Base-by-base conservation (phyloP, 495 filamentous ascomycete genomes). In the Cladorrhinum samala region DNA sequence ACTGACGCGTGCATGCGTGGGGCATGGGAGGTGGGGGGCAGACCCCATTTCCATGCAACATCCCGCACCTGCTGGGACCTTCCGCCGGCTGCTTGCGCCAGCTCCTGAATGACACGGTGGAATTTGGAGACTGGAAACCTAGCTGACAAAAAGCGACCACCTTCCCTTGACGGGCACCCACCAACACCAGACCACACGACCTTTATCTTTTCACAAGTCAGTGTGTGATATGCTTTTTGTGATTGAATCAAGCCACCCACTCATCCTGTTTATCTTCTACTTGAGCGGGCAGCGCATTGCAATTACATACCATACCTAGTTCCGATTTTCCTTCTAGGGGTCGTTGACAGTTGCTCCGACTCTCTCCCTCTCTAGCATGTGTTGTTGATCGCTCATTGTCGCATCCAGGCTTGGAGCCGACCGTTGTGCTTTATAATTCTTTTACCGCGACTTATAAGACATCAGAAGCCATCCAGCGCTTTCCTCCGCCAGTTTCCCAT, bases 91-190 rank as follows among this genome's bases (percentile, higher is more conserved):
- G 5, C 27, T 33, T 33, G 11, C 27, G 27, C n/a, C n/a, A n/a
- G n/a, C 44, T 11, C 46, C 18, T 19, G 55, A 49, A 64, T 63
- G 66, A 57, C 66, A 68, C 46, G 63, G 66, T 68, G 66, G 66
- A 66, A 60, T 58, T 66, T 61, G 54, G 46, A 48, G 46, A 51
- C 51, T 56, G 55, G 42, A 17, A 45, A 21, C 17, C 20, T 45
- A 21, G 42, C 42, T 1, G 42, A 45, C 42, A 21, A 45, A 13
- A 13, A 45, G 18, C 19, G 14, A 37, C 30, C 30, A 37, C 30
- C 30, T 14, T 14, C 14, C 30, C 30, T 7, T 14, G 14, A 37
- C 30, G 7, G 14, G 30, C 30, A 14, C 14, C 30, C 30, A 37
- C 14, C 30, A 14, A 37, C 30, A 14, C 42, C 42, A 13, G 18